These are phyloP conservation scores for Chlorella vulgaris DNA, from an alignment of 139 green algal species.

Conservation along the genomic window DNA sequence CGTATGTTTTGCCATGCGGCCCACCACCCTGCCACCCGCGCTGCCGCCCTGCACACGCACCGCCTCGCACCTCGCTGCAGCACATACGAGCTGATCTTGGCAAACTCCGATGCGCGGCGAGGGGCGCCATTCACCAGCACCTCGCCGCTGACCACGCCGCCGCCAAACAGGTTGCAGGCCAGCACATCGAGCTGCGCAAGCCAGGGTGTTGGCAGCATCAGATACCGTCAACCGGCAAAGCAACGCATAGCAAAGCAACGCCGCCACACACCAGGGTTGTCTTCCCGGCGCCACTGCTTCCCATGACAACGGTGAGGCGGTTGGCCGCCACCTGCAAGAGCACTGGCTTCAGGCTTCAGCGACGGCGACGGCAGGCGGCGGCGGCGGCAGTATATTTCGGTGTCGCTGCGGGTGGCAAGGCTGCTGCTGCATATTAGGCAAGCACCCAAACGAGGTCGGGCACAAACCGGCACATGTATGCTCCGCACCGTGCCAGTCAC, in stretches of 20 bases:
- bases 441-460: neutral
- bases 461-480: neutral
- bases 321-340: slow-evolving; percentile 8
- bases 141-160: slow-evolving; percentile 36
- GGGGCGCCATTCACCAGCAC: slow-evolving; percentile 61
- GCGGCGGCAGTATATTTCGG: neutral
- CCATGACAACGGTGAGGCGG: slow-evolving; percentile 67
- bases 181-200: slow-evolving; percentile 74
- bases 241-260: no score
- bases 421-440: no score
- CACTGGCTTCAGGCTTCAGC: no score
- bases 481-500: slow-evolving; percentile 38
- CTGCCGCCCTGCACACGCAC: neutral
- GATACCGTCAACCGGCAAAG: no score
- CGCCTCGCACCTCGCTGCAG: slow-evolving; percentile 49
- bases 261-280: slow-evolving; percentile 74
- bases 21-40: no score
- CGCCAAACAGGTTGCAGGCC: slow-evolving; percentile 43
- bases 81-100: slow-evolving; percentile 60
- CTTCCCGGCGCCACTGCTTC: slow-evolving; percentile 70
- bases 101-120: slow-evolving; percentile 18
- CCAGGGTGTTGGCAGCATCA: neutral
- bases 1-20: neutral
- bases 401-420: no score
- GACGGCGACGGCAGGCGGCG: no score